Evolutionary conservation across 768 basidiomycete species (phyloP).

Genomic region (Trametes meyenii): DNA sequence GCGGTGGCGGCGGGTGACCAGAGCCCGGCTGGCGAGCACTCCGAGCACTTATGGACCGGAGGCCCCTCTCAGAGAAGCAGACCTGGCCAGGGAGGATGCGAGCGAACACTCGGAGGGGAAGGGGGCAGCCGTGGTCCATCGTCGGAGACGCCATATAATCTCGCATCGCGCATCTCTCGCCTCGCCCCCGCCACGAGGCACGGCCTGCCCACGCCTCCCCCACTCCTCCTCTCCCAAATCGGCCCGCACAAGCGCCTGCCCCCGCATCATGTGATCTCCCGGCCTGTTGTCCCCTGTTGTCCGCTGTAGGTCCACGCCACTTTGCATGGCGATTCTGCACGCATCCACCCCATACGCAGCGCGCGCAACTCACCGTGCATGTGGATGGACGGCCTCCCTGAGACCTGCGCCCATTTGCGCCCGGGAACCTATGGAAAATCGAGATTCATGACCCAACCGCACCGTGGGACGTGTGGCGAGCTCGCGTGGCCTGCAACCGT

Average conservation of each 20-base stretch:
- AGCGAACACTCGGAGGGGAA: slow-evolving; percentile 6
- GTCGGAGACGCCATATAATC: slow-evolving; percentile 17
- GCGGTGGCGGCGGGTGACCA: slow-evolving; percentile 12
- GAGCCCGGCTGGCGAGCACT: slow-evolving; percentile 24
- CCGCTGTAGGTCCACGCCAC: slow-evolving; percentile 24
- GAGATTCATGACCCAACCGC: neutral
- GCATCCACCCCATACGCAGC: neutral
- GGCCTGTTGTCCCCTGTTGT: slow-evolving; percentile 21
- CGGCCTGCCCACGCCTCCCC: neutral
- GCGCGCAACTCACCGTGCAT: neutral
- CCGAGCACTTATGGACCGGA: slow-evolving; percentile 30
- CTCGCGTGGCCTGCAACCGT: neutral
- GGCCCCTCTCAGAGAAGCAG: slow-evolving; percentile 27
- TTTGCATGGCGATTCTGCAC: slow-evolving; percentile 1
- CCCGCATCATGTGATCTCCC: slow-evolving; percentile 16
- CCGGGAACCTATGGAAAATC: neutral
- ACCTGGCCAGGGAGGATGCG: slow-evolving; percentile 20
- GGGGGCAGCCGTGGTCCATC: slow-evolving; percentile 3
- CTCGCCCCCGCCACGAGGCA: slow-evolving; percentile 29
- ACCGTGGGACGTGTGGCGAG: slow-evolving; percentile 11
- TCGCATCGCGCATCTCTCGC: slow-evolving; percentile 1
- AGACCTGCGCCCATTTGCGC: neutral
- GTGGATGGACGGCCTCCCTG: neutral
- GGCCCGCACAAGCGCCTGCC: slow-evolving; percentile 11
- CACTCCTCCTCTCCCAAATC: slow-evolving; percentile 19